These are phyloP conservation scores for Trypanosoma congolense DNA, from an alignment of 208 protist species.

Conservation along the genomic window DNA sequence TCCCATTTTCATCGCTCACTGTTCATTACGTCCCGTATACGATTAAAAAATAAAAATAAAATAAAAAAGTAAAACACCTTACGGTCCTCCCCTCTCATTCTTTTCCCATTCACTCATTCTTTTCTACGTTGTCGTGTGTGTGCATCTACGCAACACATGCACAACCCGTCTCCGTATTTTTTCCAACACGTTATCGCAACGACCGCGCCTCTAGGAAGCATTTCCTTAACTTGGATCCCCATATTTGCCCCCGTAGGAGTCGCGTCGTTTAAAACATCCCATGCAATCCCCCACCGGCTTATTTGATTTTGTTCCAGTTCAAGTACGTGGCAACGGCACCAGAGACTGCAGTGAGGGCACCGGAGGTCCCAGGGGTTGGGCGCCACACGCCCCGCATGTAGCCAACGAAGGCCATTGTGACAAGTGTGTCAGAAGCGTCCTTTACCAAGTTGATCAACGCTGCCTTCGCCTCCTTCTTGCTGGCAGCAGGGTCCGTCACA, in stretches of 20 bases:
- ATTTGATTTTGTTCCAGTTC: slow-evolving; percentile 89
- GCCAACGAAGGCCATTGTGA: slow-evolving; percentile 78
- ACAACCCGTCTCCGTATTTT: neutral
- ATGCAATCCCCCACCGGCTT: no score
- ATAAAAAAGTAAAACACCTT: no score
- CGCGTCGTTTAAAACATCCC: no score
- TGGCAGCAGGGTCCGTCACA: slow-evolving; percentile 36
- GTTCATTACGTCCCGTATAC: slow-evolving; percentile 2
- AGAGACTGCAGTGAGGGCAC: slow-evolving; percentile 75
- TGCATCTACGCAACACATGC: no score
- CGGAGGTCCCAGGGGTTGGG: slow-evolving; percentile 55
- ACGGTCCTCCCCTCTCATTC: no score
- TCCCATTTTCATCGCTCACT: neutral
- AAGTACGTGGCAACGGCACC: slow-evolving; percentile 85
- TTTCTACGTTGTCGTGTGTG: no score
- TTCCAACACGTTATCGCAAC: neutral
- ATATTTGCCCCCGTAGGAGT: no score
- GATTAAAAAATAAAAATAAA: no score
- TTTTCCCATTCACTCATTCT: neutral
- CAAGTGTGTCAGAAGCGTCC: slow-evolving; percentile 76
- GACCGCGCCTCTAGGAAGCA: no score
- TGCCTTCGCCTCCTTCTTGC: slow-evolving; percentile 72
- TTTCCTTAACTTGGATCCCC: no score
- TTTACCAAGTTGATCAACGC: slow-evolving; percentile 74
- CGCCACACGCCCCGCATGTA: slow-evolving; percentile 75